Conservation (phyloP, 371 early-diverging fungal species). For the Lichtheimia corymbifera region DNA sequence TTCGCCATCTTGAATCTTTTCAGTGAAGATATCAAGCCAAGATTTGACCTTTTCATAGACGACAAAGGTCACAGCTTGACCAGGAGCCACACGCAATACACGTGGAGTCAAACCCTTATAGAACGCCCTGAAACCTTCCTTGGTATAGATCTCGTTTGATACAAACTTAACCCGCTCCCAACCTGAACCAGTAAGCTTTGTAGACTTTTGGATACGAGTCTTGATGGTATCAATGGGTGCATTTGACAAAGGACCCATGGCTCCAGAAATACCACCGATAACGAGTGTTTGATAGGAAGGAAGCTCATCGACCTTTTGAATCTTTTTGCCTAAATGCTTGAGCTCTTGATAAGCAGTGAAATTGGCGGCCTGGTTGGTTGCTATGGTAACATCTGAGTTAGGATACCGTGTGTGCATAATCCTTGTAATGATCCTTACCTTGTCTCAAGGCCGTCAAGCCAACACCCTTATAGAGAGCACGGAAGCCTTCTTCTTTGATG, state of each 20-base stretch:
- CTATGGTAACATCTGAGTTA: constrained; percentile 34
- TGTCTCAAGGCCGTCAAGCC: constrained; percentile 93
- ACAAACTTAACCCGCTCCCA: constrained; percentile 75
- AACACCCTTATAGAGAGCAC: constrained; percentile 93
- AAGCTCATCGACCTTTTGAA: constrained; percentile 80
- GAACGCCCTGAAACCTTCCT: constrained; percentile 92
- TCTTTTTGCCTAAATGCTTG: constrained; percentile 63
- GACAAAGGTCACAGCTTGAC: constrained; percentile 88
- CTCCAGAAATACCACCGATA: constrained; percentile 87
- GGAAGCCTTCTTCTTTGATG: constrained; percentile 88
- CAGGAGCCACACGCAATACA: constrained; percentile 86
- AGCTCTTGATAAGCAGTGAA: constrained; percentile 96
- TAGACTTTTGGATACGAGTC: constrained; percentile 93
- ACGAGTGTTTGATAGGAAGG: constrained; percentile 84
- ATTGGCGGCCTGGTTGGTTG: constrained; percentile 98
- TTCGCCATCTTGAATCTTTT: constrained; percentile 40
- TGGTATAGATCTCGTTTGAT: constrained; percentile 29
- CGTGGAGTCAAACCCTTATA: constrained; percentile 96
- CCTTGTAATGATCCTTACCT: constrained; percentile 52
- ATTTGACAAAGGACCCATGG: constrained; percentile 58
- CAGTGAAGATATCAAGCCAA: constrained; percentile 70
- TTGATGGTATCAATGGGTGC: constrained; percentile 92
- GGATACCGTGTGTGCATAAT: neutral
- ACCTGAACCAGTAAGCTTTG: constrained; percentile 68
- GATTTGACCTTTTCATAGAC: constrained; percentile 83